Conservation (phyloP, 139 green algal species). For the Chlorella sp. region DNA sequence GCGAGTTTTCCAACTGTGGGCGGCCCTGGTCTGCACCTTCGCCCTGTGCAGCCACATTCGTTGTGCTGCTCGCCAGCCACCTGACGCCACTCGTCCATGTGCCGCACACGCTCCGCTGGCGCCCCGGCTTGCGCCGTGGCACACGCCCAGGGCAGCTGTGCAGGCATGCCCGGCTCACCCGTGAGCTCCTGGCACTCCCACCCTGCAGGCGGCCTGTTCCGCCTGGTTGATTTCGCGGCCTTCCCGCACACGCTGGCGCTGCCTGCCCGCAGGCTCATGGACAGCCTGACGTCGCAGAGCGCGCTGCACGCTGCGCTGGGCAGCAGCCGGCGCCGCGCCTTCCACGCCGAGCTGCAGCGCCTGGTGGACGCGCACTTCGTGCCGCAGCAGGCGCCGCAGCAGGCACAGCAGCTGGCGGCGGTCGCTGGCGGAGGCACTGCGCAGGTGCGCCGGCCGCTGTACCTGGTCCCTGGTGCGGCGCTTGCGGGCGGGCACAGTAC, state of each 20-base stretch:
- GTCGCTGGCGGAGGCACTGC: too few relatives aligned
- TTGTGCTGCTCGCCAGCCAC: too few relatives aligned
- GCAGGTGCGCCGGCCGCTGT: background rate
- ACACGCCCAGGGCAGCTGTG: too few relatives aligned
- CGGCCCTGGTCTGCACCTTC: too few relatives aligned
- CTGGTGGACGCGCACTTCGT: conserved; percentile 1
- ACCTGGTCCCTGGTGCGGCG: background rate
- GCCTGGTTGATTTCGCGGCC: background rate
- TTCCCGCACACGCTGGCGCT: background rate
- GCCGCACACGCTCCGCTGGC: too few relatives aligned
- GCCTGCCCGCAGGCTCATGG: background rate
- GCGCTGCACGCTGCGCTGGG: conserved; percentile 10
- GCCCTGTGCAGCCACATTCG: background rate
- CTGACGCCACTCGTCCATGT: too few relatives aligned
- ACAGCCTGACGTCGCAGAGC: background rate
- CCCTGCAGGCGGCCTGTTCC: conserved; percentile 21
- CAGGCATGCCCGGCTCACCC: too few relatives aligned
- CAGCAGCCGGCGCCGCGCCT: background rate
- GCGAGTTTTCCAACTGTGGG: too few relatives aligned
- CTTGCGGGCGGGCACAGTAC: background rate
- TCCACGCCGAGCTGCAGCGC: conserved; percentile 8
- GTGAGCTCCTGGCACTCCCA: too few relatives aligned
- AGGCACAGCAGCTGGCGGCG: background rate
- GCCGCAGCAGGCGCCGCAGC: background rate
- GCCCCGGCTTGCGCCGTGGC: too few relatives aligned